phyloP scores from a whole-genome alignment of 1,284 basidiomycete species.

The Apiotrichum veenhuisii region DNA sequence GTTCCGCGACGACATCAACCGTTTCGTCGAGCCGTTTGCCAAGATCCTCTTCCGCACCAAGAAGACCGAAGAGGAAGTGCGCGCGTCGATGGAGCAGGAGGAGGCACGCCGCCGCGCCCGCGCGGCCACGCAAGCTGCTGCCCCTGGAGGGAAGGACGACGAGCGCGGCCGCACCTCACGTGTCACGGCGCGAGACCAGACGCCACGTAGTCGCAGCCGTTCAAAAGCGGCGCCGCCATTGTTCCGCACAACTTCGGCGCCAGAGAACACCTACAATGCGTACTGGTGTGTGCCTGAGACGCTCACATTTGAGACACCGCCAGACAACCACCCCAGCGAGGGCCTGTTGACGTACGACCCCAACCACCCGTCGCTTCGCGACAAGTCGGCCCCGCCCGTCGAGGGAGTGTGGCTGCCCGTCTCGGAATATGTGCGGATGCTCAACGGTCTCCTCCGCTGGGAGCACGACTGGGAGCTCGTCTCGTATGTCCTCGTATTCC shows the following conservation, averaged over 20 bases:
- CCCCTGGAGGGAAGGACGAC: conserved; percentile 20
- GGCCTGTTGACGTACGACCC: conserved; percentile 69
- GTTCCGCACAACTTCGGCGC: conserved; percentile 27
- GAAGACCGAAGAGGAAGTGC: conserved; percentile 35
- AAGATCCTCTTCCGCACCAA: conserved; percentile 45
- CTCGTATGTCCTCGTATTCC: conserved; percentile 84
- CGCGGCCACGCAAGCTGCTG: neutral
- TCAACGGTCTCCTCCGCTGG: conserved; percentile 66
- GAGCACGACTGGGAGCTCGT: conserved; percentile 92
- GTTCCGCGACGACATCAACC: conserved; percentile 55
- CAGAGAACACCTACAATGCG: conserved; percentile 51
- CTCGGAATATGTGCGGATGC: conserved; percentile 67
- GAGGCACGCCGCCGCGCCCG: conserved; percentile 24
- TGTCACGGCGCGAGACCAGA: conserved; percentile 8
- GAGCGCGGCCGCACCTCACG: conserved; percentile 33
- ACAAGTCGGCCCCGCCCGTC: conserved; percentile 53
- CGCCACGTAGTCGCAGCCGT: conserved; percentile 61
- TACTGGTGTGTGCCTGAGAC: conserved; percentile 79
- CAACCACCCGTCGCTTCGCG: conserved; percentile 48
- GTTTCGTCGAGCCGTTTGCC: conserved; percentile 43
- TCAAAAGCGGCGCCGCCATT: conserved; percentile 54
- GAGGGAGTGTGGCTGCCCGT: conserved; percentile 65
- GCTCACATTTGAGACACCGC: conserved; percentile 63
- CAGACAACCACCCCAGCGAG: conserved; percentile 67
- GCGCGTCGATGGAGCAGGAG: conserved; percentile 31